Percentiles rank a stretch among this genome's conserved stretches.
phyloP scores from a whole-genome alignment of 202 grass and related monocot genomes.

The Zizania palustris region DNA sequence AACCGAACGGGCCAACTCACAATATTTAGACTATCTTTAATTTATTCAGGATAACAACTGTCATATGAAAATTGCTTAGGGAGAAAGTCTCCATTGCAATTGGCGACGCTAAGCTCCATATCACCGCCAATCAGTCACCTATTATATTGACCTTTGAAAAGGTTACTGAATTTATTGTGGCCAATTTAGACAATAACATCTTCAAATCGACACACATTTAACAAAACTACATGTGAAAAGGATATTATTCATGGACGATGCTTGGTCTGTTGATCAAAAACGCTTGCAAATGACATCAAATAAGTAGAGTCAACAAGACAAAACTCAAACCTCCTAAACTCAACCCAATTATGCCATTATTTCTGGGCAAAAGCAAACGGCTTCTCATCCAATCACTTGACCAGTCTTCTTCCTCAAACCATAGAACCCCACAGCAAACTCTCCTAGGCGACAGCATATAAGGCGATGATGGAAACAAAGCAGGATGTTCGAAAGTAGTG shows the following conservation, averaged over 20 bases:
- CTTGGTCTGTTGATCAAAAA: neutral
- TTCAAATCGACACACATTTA: too few species aligned
- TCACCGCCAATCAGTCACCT: too few species aligned
- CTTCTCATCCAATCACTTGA: slow-evolving; percentile 28
- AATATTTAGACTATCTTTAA: too few species aligned
- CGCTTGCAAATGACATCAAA: slow-evolving; percentile 40
- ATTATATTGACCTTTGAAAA: too few species aligned
- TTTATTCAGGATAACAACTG: too few species aligned
- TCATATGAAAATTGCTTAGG: too few species aligned
- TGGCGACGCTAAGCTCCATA: too few species aligned
- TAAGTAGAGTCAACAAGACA: slow-evolving; percentile 31
- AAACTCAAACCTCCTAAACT: slow-evolving; percentile 23
- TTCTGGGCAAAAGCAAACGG: slow-evolving; percentile 42
- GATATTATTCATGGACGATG: slow-evolving; percentile 24
- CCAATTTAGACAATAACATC: too few species aligned
- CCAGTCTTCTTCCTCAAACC: slow-evolving; percentile 40
- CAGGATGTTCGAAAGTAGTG: neutral
- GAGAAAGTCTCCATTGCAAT: too few species aligned
- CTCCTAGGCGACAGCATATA: slow-evolving; percentile 9
- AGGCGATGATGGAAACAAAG: slow-evolving; percentile 22
- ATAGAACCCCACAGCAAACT: slow-evolving; percentile 39
- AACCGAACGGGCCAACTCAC: too few species aligned
- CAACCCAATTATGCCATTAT: slow-evolving; percentile 51
- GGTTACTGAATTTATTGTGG: too few species aligned
- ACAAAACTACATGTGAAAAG: neutral